Base-by-base conservation (phyloP, 768 basidiomycete species). In the Mycena vitilis region DNA sequence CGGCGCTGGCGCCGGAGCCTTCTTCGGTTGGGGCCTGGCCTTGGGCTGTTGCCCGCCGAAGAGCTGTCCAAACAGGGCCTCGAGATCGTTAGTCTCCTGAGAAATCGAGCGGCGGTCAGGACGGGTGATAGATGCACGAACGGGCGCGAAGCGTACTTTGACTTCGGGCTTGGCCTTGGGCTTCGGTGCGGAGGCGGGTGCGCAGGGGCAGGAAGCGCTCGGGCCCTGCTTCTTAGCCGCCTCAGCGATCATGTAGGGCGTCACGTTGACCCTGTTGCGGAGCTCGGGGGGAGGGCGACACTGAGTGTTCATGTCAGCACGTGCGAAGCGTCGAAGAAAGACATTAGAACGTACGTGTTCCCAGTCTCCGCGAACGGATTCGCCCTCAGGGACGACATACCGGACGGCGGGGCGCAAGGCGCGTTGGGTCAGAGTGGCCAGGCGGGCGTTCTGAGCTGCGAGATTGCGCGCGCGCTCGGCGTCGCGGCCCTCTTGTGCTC, bases 391-490 rank as follows among this genome's bases (percentile, higher is more conserved):
- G 9, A 49, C n/a, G 25, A 49, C 36, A 55, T 68, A 42, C 12
- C 61, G 71, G 5, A 66, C 48, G 15, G 45, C 37, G 40, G 63
- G 63, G 18, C n/a, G 30, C 23, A 60, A 15, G 1, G 60, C 64
- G 2, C 60, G 67, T 12, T 60, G 59, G 8, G 62, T 65, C 11
- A 69, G 38, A 9, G 40, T 9, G 15, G 40, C 60, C 34, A 72
- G 64, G 10, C 40, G 44, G 2, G 67, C 64, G 30, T 56, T 59
- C 64, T 66, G 67, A 2, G 67, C 63, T 10, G 63, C 70, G 40
- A 71, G 63, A 8, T 60, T 36, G 4, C 63, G 58, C 12, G 48
- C n/a, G 37, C 67, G 71, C 47, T 71, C 71, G 3, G 5, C 22
- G 30, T 67, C 66, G 58, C 57, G 63, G 16, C 5, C 54, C 37